Conservation (phyloP, 202 grass and related monocot species). For the Zoysia matrella region DNA sequence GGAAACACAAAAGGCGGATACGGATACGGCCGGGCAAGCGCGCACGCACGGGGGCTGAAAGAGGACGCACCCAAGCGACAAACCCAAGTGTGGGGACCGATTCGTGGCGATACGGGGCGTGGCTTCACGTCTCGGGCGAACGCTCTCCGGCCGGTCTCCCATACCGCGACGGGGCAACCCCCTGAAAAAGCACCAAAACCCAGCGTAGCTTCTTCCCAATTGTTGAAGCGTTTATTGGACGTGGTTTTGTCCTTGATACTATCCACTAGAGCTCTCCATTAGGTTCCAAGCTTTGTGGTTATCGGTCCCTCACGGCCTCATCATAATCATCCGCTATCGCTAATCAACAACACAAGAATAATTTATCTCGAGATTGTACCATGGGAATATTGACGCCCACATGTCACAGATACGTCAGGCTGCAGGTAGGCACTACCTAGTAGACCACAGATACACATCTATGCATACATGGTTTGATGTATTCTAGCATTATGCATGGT, state of each 20-base stretch:
- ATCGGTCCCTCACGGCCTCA: not conserved
- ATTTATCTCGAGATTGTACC: not conserved
- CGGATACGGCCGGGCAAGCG: not conserved
- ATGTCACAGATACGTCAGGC: conserved; percentile 17
- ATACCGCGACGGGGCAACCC: not conserved
- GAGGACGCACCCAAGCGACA: conserved; percentile 53
- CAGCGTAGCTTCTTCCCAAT: not conserved
- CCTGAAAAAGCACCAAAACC: not conserved
- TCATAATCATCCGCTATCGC: not conserved
- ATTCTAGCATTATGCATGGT: not conserved
- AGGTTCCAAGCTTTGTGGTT: conserved; percentile 24
- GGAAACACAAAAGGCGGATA: not conserved
- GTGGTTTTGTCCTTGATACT: conserved; percentile 45
- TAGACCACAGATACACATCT: too few species aligned
- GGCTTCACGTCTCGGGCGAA: conserved; percentile 38
- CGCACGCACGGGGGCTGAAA: conserved; percentile 23
- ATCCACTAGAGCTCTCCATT: conserved; percentile 24
- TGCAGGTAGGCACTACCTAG: conserved; percentile 2
- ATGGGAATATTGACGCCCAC: conserved; percentile 37
- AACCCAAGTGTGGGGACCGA: conserved; percentile 28
- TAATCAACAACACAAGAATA: conserved; percentile 5
- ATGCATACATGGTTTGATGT: too few species aligned
- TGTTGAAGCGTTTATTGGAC: conserved; percentile 37
- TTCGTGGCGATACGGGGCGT: conserved; percentile 28
- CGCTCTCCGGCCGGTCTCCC: not conserved